These are phyloP conservation scores for Comarum palustre DNA, from an alignment of 306 rosid genomes.

Conservation along the genomic window DNA sequence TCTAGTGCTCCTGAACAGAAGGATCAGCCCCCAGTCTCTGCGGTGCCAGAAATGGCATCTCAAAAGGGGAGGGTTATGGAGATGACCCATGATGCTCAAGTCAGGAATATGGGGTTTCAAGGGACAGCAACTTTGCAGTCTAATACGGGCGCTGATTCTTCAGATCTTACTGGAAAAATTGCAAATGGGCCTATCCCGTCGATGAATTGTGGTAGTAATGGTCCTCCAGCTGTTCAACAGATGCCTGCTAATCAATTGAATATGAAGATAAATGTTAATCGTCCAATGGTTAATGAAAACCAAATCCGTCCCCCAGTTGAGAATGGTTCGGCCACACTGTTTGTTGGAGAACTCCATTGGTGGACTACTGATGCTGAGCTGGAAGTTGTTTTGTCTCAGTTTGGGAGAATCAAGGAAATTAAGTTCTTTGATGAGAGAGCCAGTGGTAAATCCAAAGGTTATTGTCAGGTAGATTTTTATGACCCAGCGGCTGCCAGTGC, in stretches of 20 bases:
- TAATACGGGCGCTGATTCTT: constrained; percentile 18
- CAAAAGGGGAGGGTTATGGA: constrained; percentile 28
- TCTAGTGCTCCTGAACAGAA: constrained; percentile 31
- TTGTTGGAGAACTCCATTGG: constrained; percentile 57
- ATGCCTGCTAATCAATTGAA: constrained; percentile 27
- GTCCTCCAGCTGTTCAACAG: constrained; percentile 26
- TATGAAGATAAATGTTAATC: constrained; percentile 23
- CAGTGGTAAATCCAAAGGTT: constrained; percentile 56
- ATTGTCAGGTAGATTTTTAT: constrained; percentile 48
- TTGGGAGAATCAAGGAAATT: constrained; percentile 47
- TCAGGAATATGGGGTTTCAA: constrained; percentile 30
- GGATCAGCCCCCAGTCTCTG: constrained; percentile 17
- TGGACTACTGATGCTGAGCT: constrained; percentile 58
- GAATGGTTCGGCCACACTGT: constrained; percentile 36
- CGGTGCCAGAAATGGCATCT: constrained; percentile 29
- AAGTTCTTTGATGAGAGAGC: constrained; percentile 54
- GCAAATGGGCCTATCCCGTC: constrained; percentile 16
- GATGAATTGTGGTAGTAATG: constrained; percentile 25
- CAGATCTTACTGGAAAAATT: constrained; percentile 26
- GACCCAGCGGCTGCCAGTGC: constrained; percentile 38
- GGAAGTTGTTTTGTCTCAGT: constrained; percentile 35
- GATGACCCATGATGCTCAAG: constrained; percentile 25
- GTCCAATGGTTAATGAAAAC: constrained; percentile 32
- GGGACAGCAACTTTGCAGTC: constrained; percentile 26
- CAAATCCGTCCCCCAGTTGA: constrained; percentile 36